phyloP scores from a whole-genome alignment of 495 filamentous ascomycete genomes.

The Parathielavia appendiculata region DNA sequence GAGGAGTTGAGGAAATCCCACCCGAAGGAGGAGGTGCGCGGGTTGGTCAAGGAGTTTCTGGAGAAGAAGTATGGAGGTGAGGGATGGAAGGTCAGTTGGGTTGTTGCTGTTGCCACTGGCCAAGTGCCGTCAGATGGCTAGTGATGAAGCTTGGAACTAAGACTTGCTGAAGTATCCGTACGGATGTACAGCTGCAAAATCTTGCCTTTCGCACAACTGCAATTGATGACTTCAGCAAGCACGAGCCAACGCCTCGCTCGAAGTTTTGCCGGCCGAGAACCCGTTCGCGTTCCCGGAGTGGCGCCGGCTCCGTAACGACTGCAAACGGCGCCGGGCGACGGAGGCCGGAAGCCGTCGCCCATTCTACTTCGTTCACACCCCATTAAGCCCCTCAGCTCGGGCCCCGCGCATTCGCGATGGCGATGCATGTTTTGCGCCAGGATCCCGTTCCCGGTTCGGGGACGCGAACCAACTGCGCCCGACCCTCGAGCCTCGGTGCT shows the following conservation, averaged over 20 bases:
- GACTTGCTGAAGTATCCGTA: no score
- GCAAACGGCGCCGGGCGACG: constrained; percentile 3
- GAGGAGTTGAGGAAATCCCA: constrained; percentile 36
- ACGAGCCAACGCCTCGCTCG: background rate
- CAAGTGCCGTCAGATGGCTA: no score
- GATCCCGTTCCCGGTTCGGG: constrained; percentile 5
- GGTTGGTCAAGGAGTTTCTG: constrained; percentile 31
- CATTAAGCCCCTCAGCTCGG: background rate
- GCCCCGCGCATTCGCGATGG: background rate
- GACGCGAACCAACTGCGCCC: constrained; percentile 5
- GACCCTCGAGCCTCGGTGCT: constrained; percentile 10
- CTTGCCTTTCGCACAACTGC: background rate
- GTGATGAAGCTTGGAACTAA: background rate
- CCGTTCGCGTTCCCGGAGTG: constrained; percentile 8
- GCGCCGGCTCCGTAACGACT: constrained; percentile 11
- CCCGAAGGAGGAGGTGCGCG: constrained; percentile 31
- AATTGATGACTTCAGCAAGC: constrained; percentile 10
- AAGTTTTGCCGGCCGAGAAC: constrained; percentile 5
- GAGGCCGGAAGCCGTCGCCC: constrained; percentile 8
- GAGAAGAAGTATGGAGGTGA: constrained; percentile 33
- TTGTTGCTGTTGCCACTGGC: constrained; percentile 31
- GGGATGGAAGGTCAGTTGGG: constrained; percentile 38
- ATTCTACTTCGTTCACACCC: constrained; percentile 10
- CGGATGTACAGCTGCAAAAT: no score
- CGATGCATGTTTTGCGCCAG: constrained; percentile 4